Evolutionary conservation across 73 alveolate species (phyloP), one percentile per base, ranked within the genome.

Genomic region (Paramecium octaurelia): DNA sequence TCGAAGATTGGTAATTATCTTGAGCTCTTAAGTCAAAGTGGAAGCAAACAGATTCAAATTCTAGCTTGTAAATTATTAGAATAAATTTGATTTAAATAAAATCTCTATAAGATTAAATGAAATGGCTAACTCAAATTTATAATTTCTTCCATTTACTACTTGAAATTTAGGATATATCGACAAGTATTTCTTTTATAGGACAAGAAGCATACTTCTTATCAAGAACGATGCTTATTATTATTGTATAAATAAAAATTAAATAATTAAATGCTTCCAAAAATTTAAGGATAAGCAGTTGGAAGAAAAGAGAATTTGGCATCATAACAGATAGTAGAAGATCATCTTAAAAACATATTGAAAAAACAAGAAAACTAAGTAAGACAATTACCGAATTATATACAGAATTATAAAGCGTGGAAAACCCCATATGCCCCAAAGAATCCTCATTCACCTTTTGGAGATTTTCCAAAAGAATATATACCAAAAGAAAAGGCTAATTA

Each of bases 361-460:
- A 89, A 89, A 44, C 50, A 77, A 43, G 88, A 77, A 40, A 89
- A 89, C 58, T 50, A 77, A 38, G 91, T 80, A 80, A 20, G 9
- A 23, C 31, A 54, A 23, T 54, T 11, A 31, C 21, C 44, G 43
- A 43, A 43, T 11, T 44, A 46, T 44, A 10, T 80, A 23, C 20
- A 80, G 91, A 64, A 89, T 43, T 89, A 70, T 36, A 89, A 89
- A 73, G 92, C 94, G 7, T 89, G 94, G 94, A 89, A 89, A 71
- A 89, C 88, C 23, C 94, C 94, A 24, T 89, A 71, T 70, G 95
- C 92, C 34, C 96, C 96, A 31, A 85, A 87, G 43, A 92, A 89
- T 83, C 90, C 93, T 80, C 99, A 97, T 94, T 97, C 99, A 23
- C 99, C 99, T 35, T 99, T 99, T 91, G 99, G 99, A n/a, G 99